phyloP scores from a whole-genome alignment of 768 basidiomycete species.

The Rhodosporidiobolus sp. region DNA sequence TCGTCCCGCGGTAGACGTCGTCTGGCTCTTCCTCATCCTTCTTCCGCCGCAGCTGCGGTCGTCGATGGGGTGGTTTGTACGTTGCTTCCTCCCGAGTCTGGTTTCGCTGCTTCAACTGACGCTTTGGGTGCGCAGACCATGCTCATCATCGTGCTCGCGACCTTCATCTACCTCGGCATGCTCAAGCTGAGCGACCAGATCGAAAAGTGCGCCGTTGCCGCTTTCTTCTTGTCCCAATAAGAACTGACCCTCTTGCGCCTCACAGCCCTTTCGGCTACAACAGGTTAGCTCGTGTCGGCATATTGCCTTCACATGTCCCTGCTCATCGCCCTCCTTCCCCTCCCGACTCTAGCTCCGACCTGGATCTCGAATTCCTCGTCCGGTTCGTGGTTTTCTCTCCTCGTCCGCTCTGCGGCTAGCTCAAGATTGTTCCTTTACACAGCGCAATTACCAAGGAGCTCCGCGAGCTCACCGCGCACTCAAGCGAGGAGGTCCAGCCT shows the following conservation, averaged over 20 bases:
- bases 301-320: too few species aligned
- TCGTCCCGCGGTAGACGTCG: background rate
- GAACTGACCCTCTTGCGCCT: background rate
- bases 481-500: background rate
- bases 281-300: too few species aligned
- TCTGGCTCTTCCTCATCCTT: background rate
- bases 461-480: background rate
- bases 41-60: background rate
- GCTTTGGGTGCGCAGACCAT: background rate
- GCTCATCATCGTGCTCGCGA: background rate
- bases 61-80: background rate
- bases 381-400: too few species aligned
- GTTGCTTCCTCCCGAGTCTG: background rate
- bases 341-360: background rate
- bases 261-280: constrained; percentile 10
- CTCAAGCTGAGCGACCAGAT: constrained; percentile 3
- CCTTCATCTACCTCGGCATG: background rate
- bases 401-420: too few species aligned
- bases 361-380: constrained; percentile 1
- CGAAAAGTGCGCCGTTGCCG: background rate
- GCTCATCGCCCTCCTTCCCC: background rate
- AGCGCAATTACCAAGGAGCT: background rate
- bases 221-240: background rate
- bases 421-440: too few species aligned
- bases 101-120: too few species aligned